Conservation (phyloP, 176 grass and related monocot species). For the Alloteropsis semialata region DNA sequence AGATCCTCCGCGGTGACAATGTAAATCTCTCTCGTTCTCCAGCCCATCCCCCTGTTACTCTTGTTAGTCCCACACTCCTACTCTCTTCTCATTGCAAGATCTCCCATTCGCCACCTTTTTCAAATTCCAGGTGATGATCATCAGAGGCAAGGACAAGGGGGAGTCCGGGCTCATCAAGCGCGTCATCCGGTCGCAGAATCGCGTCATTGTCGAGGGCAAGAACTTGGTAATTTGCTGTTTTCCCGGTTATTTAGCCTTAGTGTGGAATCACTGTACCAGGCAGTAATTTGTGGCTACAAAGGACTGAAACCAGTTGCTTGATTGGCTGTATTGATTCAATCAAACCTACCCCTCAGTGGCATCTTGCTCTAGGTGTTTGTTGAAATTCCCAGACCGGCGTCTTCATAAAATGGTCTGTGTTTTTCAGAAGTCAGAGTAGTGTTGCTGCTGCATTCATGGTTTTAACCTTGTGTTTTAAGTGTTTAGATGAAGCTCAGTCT, state of each 20-base stretch:
- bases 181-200: constrained; percentile 89
- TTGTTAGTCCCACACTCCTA: neutral
- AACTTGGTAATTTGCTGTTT: constrained; percentile 60
- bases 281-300: neutral
- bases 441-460: neutral
- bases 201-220: constrained; percentile 92
- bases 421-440: neutral
- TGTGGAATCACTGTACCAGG: neutral
- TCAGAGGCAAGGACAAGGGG: constrained; percentile 89
- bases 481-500: neutral
- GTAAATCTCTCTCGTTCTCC: neutral
- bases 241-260: neutral
- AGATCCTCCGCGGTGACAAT: constrained; percentile 61
- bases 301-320: neutral
- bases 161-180: constrained; percentile 83
- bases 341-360: neutral
- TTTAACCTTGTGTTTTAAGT: neutral
- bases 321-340: neutral
- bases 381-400: neutral
- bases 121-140: constrained; percentile 74
- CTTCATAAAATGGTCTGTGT: too few relatives aligned
- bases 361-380: neutral
- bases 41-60: too few relatives aligned
- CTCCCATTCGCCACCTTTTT: neutral
- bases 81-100: neutral